Evolutionary conservation across 345 rosid species (phyloP), one percentile per base, ranked within the genome.

Genomic region (Schrenkiella parvula): DNA sequence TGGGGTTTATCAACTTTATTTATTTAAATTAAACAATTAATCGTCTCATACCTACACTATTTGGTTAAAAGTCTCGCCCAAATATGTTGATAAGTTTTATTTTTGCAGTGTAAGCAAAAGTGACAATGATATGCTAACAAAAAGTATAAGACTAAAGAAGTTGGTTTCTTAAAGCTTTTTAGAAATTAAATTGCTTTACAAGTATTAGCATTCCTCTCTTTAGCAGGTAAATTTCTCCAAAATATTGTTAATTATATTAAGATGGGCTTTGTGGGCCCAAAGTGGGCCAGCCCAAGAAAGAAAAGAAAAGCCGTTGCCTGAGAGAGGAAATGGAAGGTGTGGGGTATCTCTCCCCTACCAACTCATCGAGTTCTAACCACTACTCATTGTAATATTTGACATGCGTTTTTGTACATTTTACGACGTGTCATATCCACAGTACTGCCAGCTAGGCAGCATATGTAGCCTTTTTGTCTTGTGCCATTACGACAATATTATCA

Each of bases 301-400:
- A 44, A 19, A 9, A 67, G 5, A 53, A 64, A 32, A 55, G 15
- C 58, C 51, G 66, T 17, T 37, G 65, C 6, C 34, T 64, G 8
- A 3, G 53, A 35, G 51, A 64, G 57, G 58, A 44, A 53, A 44
- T 43, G 70, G 66, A 63, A 54, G 75, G 79, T 69, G 75, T 54
- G 48, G 75, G 71, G 66, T 76, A n/a, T 56, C 66, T 52, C 70
- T 75, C 75, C 8, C 22, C 5, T 53, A 75, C 79, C 79, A 68
- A 52, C 55, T 41, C 55, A 61, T 61, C 69, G 28, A 68, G 64
- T 60, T 72, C 47, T 59, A 74, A 74, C 78, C 54, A 67, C 78
- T 74, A 74, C 78, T 67, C 55, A 67, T 74, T 50, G 73, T 26
- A 50, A 55, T 22, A 29, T 37, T 37, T 18, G 78, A 74, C 73